Evolutionary conservation across 192 early-diverging fungal genomes (phyloP).

Genomic region (Coemansia sp.): DNA sequence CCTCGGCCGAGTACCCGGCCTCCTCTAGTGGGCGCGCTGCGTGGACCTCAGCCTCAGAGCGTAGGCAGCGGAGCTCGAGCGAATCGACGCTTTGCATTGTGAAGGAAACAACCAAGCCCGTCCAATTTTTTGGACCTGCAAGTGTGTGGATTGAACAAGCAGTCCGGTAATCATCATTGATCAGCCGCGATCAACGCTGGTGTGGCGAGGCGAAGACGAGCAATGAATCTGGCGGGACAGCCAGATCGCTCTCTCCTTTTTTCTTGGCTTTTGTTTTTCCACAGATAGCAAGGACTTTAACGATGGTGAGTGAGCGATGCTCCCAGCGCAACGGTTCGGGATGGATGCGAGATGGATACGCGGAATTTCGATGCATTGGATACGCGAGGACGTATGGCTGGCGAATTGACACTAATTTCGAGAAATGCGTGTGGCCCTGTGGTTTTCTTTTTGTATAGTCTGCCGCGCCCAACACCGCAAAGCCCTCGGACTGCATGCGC

Average conservation of each 20-base stretch:
- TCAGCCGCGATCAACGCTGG: background rate
- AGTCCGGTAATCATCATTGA: background rate
- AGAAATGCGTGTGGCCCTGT: no score
- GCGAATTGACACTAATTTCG: no score
- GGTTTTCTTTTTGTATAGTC: no score
- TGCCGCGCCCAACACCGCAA: conserved; percentile 65
- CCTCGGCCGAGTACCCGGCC: conserved; percentile 19
- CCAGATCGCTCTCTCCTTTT: background rate
- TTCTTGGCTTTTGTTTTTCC: no score
- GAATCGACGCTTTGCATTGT: no score
- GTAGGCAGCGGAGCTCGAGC: conserved; percentile 9
- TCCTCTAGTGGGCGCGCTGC: conserved; percentile 14
- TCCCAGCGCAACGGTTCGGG: no score
- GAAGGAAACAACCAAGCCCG: background rate
- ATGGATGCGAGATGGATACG: no score
- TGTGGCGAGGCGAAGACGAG: background rate
- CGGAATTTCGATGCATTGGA: no score
- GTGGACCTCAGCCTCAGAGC: conserved; percentile 10
- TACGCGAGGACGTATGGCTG: no score
- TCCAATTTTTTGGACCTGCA: background rate
- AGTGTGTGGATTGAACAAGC: background rate
- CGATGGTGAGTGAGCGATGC: no score
- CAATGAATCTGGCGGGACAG: background rate
- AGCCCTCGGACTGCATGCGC: conserved; percentile 88
- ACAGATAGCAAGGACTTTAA: no score